These are phyloP conservation scores for Ustilago trichophora DNA, from an alignment of 1,284 basidiomycete genomes.

Conservation along the genomic window DNA sequence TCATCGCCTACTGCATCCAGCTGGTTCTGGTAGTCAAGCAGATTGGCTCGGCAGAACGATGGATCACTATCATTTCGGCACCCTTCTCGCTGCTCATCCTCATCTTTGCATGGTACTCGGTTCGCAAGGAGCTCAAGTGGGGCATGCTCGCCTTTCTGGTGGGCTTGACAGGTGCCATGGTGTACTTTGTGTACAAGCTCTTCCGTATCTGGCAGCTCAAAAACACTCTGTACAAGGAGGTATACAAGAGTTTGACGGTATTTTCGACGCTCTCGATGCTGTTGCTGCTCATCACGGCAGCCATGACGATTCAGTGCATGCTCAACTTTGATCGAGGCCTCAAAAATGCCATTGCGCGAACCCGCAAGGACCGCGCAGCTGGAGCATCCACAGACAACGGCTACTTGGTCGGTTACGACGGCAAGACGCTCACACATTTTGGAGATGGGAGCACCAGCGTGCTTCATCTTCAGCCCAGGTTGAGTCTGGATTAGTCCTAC, in stretches of 20 bases:
- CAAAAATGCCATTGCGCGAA: slow-evolving; percentile 47
- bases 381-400: slow-evolving; percentile 18
- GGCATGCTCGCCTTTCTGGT: slow-evolving; percentile 51
- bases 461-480: slow-evolving; percentile 44
- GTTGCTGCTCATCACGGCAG: slow-evolving; percentile 48
- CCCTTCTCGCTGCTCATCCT: slow-evolving; percentile 53
- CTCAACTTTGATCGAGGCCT: slow-evolving; percentile 58
- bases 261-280: slow-evolving; percentile 56
- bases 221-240: slow-evolving; percentile 47
- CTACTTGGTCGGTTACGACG: slow-evolving; percentile 43
- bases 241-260: slow-evolving; percentile 60
- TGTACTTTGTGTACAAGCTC: slow-evolving; percentile 59
- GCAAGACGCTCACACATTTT: slow-evolving; percentile 41
- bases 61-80: slow-evolving; percentile 55
- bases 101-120: slow-evolving; percentile 54
- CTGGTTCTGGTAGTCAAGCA: slow-evolving; percentile 57
- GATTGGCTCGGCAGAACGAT: slow-evolving; percentile 46
- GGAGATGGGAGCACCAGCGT: slow-evolving; percentile 47
- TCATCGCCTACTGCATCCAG: slow-evolving; percentile 59
- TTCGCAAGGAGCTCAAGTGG: slow-evolving; percentile 50
- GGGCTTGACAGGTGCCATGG: slow-evolving; percentile 49
- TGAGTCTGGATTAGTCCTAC: slow-evolving; percentile 38
- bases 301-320: slow-evolving; percentile 53
- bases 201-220: slow-evolving; percentile 55
- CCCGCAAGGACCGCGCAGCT: slow-evolving; percentile 26